Evolutionary conservation across 1,284 basidiomycete species (phyloP), one percentile per base, ranked within the genome.

Genomic region (Cryptococcus sp.): DNA sequence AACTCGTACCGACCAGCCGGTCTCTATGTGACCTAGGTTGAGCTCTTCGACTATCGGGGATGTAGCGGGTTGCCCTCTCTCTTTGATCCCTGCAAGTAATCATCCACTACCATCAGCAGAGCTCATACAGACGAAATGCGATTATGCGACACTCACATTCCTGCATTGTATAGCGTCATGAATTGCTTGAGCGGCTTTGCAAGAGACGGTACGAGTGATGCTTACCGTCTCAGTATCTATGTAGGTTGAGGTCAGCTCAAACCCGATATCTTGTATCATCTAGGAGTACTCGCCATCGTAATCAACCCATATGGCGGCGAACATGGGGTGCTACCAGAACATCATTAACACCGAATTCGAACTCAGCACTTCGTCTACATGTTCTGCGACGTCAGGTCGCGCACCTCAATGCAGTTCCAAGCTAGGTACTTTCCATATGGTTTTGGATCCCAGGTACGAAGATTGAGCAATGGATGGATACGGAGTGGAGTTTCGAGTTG

Each of bases 41-140:
- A 77, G 47, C 51, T 77, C 75, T 58, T 77, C 75, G 17, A 75
- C 73, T 20, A 77, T 77, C 8, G 75, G 75, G 0, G 70, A 71
- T n/a, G 75, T 77, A 22, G 75, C 75, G 8, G 75, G 75, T 52
- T 77, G 75, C 19, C 74, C 73, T 34, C 75, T 54, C 57, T 77
- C 75, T 65, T 77, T 77, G 66, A 74, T 74, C 73, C 73, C 73
- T 73, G 46, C 13, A 3, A 55, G 20, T 8, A 7, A 15, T 34
- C 55, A 38, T 44, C 11, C 22, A n/a, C 23, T 16, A 39, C 37
- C 13, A 39, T 44, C 7, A 34, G 23, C 23, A 34, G 22, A 46
- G 41, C 20, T 26, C 5, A 34, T 5, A 34, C 8, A 34, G 29
- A 10, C 8, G 29, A 34, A 13, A 7, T 10, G 29, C 8, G 29